phyloP scores from a whole-genome alignment of 2,329 filamentous ascomycete genomes.

The Geosmithia flava region DNA sequence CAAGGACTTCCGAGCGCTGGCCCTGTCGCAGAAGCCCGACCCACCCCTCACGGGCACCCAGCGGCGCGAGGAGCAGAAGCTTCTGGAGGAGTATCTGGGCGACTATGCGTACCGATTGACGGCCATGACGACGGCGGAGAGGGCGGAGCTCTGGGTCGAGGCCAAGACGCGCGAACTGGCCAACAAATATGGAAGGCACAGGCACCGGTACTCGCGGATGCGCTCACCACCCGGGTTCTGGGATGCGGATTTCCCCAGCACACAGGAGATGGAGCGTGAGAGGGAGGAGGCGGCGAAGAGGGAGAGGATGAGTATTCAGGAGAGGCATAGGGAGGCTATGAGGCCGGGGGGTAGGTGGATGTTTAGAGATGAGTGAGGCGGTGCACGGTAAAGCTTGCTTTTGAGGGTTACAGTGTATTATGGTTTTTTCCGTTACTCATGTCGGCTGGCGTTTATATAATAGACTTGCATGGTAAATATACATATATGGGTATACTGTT shows the following conservation, averaged over 20 bases:
- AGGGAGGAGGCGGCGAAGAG: slow-evolving; percentile 50
- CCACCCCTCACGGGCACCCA: slow-evolving; percentile 20
- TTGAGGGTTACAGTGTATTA: background rate
- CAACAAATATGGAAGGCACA: slow-evolving; percentile 65
- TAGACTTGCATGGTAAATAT: too few relatives aligned
- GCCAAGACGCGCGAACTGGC: slow-evolving; percentile 64
- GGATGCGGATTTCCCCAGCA: slow-evolving; percentile 78
- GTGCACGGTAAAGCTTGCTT: background rate
- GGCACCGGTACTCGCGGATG: slow-evolving; percentile 58
- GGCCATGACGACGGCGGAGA: slow-evolving; percentile 46
- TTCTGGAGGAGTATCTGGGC: slow-evolving; percentile 46
- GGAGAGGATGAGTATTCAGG: slow-evolving; percentile 53
- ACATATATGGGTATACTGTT: too few relatives aligned
- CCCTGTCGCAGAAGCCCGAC: slow-evolving; percentile 33
- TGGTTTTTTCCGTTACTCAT: background rate
- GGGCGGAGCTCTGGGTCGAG: slow-evolving; percentile 56
- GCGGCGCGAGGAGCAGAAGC: slow-evolving; percentile 28
- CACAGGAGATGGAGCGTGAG: slow-evolving; percentile 64
- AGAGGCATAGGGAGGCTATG: slow-evolving; percentile 74
- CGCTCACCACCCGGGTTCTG: slow-evolving; percentile 79
- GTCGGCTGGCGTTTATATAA: background rate
- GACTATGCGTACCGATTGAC: slow-evolving; percentile 46
- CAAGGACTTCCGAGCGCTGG: slow-evolving; percentile 55
- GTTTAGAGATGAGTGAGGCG: slow-evolving; percentile 62
- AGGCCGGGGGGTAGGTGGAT: slow-evolving; percentile 63